Evolutionary conservation across 441 rosid genomes (phyloP).

Genomic region (Populus tomentosa): DNA sequence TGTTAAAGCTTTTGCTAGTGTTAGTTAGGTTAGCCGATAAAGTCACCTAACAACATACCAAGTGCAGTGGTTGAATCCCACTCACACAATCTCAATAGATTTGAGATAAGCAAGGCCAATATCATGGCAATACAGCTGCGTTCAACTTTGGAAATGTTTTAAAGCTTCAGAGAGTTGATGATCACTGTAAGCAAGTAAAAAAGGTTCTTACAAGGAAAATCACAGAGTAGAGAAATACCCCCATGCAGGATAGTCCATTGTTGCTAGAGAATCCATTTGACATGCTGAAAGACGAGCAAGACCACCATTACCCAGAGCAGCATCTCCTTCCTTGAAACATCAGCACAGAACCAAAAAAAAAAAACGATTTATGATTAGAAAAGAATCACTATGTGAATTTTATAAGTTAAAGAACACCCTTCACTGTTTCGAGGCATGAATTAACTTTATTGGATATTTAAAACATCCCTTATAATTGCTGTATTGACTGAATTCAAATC

Average conservation of each 20-base stretch:
- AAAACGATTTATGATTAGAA: neutral
- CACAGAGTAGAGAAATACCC: constrained; percentile 18
- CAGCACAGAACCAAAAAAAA: neutral
- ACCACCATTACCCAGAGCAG: constrained; percentile 36
- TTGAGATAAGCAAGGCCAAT: neutral
- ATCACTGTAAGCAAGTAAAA: neutral
- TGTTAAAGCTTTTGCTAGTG: neutral
- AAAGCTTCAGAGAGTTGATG: neutral
- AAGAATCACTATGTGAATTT: neutral
- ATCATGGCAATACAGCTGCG: neutral
- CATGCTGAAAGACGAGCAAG: constrained; percentile 36
- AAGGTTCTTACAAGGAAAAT: neutral
- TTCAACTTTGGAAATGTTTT: neutral
- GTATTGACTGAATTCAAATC: neutral
- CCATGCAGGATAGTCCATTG: constrained; percentile 32
- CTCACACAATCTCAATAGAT: neutral
- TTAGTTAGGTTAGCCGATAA: neutral
- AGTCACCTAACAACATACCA: neutral
- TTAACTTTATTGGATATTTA: neutral
- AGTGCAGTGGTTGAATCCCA: neutral
- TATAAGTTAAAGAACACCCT: neutral
- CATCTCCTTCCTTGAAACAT: constrained; percentile 29
- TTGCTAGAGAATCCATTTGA: constrained; percentile 36
- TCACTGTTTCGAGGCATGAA: neutral
- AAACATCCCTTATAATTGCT: neutral